These are phyloP conservation scores for Paraconiothyrium brasiliense DNA, from an alignment of 2,329 filamentous ascomycete species.

Conservation along the genomic window DNA sequence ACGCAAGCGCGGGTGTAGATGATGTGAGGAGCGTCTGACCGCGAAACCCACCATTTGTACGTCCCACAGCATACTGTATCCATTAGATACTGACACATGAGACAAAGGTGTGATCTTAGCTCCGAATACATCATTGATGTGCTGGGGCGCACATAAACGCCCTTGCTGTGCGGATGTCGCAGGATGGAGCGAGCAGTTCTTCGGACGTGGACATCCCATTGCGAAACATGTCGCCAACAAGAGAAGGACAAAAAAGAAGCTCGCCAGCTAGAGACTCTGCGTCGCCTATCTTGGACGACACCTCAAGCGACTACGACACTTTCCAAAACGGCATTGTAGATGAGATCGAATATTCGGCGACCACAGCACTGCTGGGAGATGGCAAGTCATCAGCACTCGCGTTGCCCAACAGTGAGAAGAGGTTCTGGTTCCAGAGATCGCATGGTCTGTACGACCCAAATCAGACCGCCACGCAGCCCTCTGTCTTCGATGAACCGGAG, in stretches of 20 bases:
- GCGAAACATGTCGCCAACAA: background rate
- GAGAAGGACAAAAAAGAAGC: background rate
- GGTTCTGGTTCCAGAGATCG: conserved; percentile 37
- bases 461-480: conserved; percentile 28
- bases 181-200: background rate
- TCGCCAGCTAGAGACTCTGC: background rate
- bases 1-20: background rate
- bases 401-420: conserved; percentile 24
- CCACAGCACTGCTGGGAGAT: background rate
- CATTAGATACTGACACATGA: background rate
- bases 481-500: conserved; percentile 26
- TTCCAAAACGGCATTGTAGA: background rate
- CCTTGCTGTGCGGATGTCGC: background rate
- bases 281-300: background rate
- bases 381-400: background rate
- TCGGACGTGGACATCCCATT: background rate
- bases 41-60: background rate
- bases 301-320: background rate
- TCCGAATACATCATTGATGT: background rate
- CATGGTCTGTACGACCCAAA: conserved; percentile 26
- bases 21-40: background rate
- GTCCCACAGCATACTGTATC: background rate
- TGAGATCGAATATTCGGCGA: background rate
- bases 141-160: background rate
- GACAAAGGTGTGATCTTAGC: background rate